Percentiles rank a stretch among this genome's conserved stretches.
Conservation (phyloP, 805 yeast species). For the Metschnikowia matae region DNA sequence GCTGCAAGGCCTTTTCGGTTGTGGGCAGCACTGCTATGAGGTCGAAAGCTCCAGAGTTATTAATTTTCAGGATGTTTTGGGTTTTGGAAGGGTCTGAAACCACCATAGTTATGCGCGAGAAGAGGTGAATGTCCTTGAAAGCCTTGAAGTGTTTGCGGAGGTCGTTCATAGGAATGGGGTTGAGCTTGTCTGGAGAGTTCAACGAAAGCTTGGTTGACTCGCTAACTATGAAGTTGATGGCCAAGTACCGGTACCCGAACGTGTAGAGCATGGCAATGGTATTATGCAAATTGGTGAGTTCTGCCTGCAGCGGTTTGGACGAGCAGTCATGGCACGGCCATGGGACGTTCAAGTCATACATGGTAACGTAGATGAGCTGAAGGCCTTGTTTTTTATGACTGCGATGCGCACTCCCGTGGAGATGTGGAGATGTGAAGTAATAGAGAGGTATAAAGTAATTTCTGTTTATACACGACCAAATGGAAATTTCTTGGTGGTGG, state of each 20-base stretch:
- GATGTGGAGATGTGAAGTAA: neutral
- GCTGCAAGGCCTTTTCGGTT: constrained; percentile 72
- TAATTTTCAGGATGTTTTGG: constrained; percentile 51
- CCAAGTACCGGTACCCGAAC: constrained; percentile 73
- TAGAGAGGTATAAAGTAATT: neutral
- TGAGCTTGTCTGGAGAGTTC: constrained; percentile 39
- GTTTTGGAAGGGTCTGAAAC: constrained; percentile 76
- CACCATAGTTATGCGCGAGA: constrained; percentile 69
- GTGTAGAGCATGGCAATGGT: constrained; percentile 51
- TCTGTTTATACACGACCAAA: too few relatives aligned
- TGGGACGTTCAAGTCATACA: constrained; percentile 64
- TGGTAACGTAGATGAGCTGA: neutral
- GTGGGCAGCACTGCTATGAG: constrained; percentile 76
- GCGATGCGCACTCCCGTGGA: constrained; percentile 6
- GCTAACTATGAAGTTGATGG: constrained; percentile 59
- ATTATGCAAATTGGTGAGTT: constrained; percentile 44
- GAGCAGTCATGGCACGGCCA: constrained; percentile 61
- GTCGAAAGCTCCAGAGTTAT: constrained; percentile 52
- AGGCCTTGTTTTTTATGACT: neutral
- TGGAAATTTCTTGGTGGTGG: too few relatives aligned
- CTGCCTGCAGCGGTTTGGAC: constrained; percentile 36
- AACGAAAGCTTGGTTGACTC: constrained; percentile 52
- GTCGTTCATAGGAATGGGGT: constrained; percentile 42
- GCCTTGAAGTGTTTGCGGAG: constrained; percentile 17
- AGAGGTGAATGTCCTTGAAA: constrained; percentile 40